Evolutionary conservation across 1,284 basidiomycete species (phyloP), one percentile per base, ranked within the genome.

Genomic region (Ganoderma meredithae): DNA sequence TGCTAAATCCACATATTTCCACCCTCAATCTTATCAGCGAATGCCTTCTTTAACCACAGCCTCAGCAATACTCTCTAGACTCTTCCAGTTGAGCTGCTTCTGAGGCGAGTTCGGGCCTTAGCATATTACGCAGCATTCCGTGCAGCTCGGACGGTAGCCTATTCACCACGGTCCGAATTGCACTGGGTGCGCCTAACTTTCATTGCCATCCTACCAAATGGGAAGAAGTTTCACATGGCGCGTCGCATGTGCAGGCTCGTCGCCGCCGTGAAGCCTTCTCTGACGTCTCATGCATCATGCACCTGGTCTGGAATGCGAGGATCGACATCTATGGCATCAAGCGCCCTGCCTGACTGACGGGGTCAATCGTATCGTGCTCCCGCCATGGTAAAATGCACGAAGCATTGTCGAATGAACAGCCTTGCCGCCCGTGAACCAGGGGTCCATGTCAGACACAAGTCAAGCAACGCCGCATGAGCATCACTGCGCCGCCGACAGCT

Each of bases 291-390:
- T 39, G 19, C 55, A 56, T 31, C 52, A 15, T 31, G 17, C 17
- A 40, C 15, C 62, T 25, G 19, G 53, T 53, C 39, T 55, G 25
- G 62, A 44, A 63, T 41, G 62, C 33, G 39, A 41, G 8, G 40
- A 33, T 62, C 52, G 27, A 25, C 31, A 41, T 33, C 8, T 41
- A 31, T 40, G 52, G 22, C 27, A 6, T 12, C 36, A 49, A 58
- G 66, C 66, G 69, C 59, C 17, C 56, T 27, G 44, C 43, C n/a
- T 70, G 69, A 67, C 49, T 49, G 69, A 64, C 62, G 62, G 49
- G 61, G 63, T 68, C 66, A 61, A 60, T 67, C 69, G 65, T 62
- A 10, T n/a, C 55, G 63, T 40, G 44, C 36, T 47, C 19, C 25
- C 31, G 33, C 52, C 40, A 52, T 49, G 31, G 22, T 31, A 49